phyloP scores from a whole-genome alignment of 179 eudicot genomes.

The Patellifolia procumbens region DNA sequence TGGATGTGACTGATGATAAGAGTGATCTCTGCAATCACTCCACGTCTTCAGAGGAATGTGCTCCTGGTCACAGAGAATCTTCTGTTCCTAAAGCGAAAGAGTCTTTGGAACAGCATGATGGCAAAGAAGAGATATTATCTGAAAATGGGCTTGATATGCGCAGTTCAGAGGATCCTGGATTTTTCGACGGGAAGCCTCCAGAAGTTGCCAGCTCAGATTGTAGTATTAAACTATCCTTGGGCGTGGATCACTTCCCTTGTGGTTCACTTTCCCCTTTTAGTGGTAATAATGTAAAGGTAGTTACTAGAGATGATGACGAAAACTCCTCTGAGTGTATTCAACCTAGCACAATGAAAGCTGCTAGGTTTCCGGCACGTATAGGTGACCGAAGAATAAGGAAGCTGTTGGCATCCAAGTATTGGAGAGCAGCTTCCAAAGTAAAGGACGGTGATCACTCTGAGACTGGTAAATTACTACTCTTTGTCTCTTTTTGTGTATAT shows the following conservation, averaged over 20 bases:
- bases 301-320: slow-evolving; percentile 91
- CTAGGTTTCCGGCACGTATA: slow-evolving; percentile 47
- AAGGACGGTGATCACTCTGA: slow-evolving; percentile 47
- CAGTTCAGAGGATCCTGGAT: slow-evolving; percentile 37
- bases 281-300: slow-evolving; percentile 68
- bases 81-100: slow-evolving; percentile 31
- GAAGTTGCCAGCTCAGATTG: slow-evolving; percentile 43
- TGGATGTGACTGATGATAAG: slow-evolving; percentile 37
- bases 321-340: slow-evolving; percentile 67
- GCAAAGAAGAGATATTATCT: slow-evolving; percentile 35
- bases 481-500: not conserved
- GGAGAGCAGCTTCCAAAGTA: slow-evolving; percentile 50
- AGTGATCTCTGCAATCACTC: slow-evolving; percentile 34
- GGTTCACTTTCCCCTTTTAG: slow-evolving; percentile 41
- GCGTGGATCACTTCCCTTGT: slow-evolving; percentile 36
- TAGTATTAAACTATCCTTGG: slow-evolving; percentile 46
- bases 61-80: slow-evolving; percentile 28
- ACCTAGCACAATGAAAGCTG: slow-evolving; percentile 52
- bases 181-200: slow-evolving; percentile 45
- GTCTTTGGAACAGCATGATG: slow-evolving; percentile 30
- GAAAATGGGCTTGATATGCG: slow-evolving; percentile 33
- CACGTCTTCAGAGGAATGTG: slow-evolving; percentile 32
- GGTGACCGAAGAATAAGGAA: slow-evolving; percentile 66
- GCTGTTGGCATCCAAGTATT: slow-evolving; percentile 56
- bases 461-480: slow-evolving; percentile 36